These are phyloP conservation scores for Boletus semigastroideus DNA, from an alignment of 1,284 basidiomycete species.

Conservation along the genomic window DNA sequence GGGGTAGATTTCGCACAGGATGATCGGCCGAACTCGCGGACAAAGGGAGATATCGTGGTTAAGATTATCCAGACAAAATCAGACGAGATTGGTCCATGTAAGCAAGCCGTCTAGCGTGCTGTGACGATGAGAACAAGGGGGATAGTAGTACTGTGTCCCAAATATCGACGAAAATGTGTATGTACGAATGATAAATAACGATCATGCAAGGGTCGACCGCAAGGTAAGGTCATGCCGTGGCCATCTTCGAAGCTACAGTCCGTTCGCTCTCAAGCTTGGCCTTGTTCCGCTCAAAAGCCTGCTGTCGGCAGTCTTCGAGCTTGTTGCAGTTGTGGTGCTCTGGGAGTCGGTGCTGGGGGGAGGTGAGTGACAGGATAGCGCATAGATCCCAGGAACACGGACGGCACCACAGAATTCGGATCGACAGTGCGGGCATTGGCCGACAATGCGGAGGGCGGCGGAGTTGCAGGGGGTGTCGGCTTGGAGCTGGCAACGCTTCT, in stretches of 20 bases:
- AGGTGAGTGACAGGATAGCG: slow-evolving; percentile 19
- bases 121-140: slow-evolving; percentile 4
- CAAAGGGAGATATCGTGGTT: not conserved
- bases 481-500: slow-evolving; percentile 82
- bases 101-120: slow-evolving; percentile 22
- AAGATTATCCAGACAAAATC: slow-evolving; percentile 16
- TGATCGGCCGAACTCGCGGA: slow-evolving; percentile 6
- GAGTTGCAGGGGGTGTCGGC: slow-evolving; percentile 69
- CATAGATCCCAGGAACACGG: slow-evolving; percentile 36
- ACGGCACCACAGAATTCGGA: slow-evolving; percentile 75
- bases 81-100: slow-evolving; percentile 9
- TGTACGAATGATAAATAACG: slow-evolving; percentile 31
- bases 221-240: slow-evolving; percentile 54
- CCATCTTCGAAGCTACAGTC: slow-evolving; percentile 83
- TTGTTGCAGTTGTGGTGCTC: slow-evolving; percentile 80
- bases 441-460: slow-evolving; percentile 77
- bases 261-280: slow-evolving; percentile 80
- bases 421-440: slow-evolving; percentile 77
- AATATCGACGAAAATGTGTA: slow-evolving; percentile 12
- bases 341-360: slow-evolving; percentile 71
- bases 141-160: slow-evolving; percentile 8
- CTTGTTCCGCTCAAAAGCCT: slow-evolving; percentile 86
- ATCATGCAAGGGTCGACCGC: slow-evolving; percentile 22
- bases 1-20: no score
- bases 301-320: slow-evolving; percentile 76